Percentiles rank a stretch among this genome's conserved stretches.
Conservation (phyloP, 2,329 filamentous ascomycete species). For the Epichloe sibirici region DNA sequence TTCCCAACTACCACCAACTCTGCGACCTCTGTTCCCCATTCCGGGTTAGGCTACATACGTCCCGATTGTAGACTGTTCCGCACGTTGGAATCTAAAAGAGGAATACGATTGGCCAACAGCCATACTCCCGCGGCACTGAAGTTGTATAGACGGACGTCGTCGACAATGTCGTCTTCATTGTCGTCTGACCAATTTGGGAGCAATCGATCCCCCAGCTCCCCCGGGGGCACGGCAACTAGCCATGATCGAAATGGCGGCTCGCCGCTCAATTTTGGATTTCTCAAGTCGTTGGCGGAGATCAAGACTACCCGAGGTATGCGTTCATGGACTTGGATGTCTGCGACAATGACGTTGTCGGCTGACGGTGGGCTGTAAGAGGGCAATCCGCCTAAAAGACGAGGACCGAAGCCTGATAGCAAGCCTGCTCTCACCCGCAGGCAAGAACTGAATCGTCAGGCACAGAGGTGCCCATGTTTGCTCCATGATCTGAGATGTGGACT, state of each 20-base stretch:
- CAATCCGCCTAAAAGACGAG: slow-evolving; percentile 74
- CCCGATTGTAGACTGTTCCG: neutral
- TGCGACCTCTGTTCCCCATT: neutral
- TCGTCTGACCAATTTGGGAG: slow-evolving; percentile 27
- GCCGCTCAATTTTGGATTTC: slow-evolving; percentile 44
- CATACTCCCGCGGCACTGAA: neutral
- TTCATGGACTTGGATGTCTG: neutral
- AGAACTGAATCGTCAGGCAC: slow-evolving; percentile 89
- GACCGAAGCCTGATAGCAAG: slow-evolving; percentile 93
- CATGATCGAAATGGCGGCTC: slow-evolving; percentile 28
- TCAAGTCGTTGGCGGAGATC: slow-evolving; percentile 60
- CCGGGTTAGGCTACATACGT: neutral
- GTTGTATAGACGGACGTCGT: neutral
- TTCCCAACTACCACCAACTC: neutral
- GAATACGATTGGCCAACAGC: neutral
- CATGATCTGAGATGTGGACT: neutral
- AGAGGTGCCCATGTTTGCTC: slow-evolving; percentile 52
- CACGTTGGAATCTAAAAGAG: neutral
- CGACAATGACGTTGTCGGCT: slow-evolving; percentile 1
- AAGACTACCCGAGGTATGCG: slow-evolving; percentile 59
- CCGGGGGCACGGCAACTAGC: slow-evolving; percentile 15
- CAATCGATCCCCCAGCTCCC: slow-evolving; percentile 14
- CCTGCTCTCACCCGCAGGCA: slow-evolving; percentile 85
- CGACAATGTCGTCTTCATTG: slow-evolving; percentile 25
- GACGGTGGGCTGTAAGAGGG: slow-evolving; percentile 45